Base-by-base conservation (phyloP, 495 filamentous ascomycete species). In the Umbilicaria muhlenbergii region DNA sequence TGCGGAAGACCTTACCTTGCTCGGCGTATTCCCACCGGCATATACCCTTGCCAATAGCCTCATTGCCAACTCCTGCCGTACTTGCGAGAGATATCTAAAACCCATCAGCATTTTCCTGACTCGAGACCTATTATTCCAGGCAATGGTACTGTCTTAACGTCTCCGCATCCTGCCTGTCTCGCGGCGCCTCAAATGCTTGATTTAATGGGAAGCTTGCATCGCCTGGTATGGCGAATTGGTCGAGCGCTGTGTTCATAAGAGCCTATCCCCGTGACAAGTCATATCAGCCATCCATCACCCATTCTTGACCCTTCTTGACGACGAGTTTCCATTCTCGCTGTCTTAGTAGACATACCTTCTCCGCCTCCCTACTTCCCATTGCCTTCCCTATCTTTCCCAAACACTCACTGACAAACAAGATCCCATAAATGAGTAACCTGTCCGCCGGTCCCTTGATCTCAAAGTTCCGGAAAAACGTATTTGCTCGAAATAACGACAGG, bases 381-480 rank as follows among this genome's bases (percentile, higher is more conserved):
- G 54, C 63, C 34, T 85, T 78, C 65, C 78, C 81, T 52, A 98
- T 80, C 73, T 88, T 89, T 45, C 69, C 63, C 58, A 98, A 68
- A 49, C 83, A 86, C 56, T 95, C 88, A 56, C 76, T 84, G 51
- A 96, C 69, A 65, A 88, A 95, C 49, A 95, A 71, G 55, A 94
- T 96, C 41, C 89, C 88, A 65, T 98, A 98, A 52, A 98, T 91
- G 46, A 98, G 68, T 59, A 94, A 75, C 37, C 92, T 75, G 64
- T 98, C 91, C 43, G 91, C 91, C 28, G 86, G 84, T 14, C 91
- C 91, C 58, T 93, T 87, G 75, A 96, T 94, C 71, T 95, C 92
- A 58, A 98, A 98, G 71, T 98, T 98, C 51, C 92, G 82, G 71
- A 98, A 98, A 58, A 98, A 79, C 34, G 91, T 95, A 68, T 98